Base-by-base conservation (phyloP, 2,329 filamentous ascomycete genomes). In the Fonsecaea pugnacius region DNA sequence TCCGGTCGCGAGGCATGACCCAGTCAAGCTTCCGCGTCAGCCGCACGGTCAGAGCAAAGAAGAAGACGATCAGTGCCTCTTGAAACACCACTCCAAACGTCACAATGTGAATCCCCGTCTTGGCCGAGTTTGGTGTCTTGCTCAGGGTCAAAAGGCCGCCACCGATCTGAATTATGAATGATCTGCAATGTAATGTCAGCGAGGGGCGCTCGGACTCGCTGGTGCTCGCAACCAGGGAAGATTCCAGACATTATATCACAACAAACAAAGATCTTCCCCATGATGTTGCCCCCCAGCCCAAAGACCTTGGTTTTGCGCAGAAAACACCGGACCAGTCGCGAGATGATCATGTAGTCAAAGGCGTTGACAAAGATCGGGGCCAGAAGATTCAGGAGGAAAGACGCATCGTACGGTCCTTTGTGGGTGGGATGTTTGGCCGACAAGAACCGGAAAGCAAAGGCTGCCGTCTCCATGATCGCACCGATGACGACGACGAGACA, bases 31-130 rank as follows among this genome's bases (percentile, higher is more conserved):
- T 46, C 5, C 67, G 73, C 54, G 86, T 82, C 70, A 86, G 86
- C 5, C 73, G 67, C 24, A 66, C 74, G 1, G 84, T 78, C 0
- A 88, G 75, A 2, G 74, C 40, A 9, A 83, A 32, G 68, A 88
- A 87, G 27, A 79, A 71, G 3, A 72, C 60, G 14, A 84, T 77
- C 27, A 87, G 81, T 14, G 78, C 75, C 30, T 87, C 73, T 70
- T 88, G 86, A 12, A 87, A 70, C 16, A 70, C 72, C 36, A 75
- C 72, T 1, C 73, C 74, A 7, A 63, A 72, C 66, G 72, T 73
- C 33, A 71, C 60, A 33, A 58, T 56, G 46, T 68, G 53, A 14
- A 53, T 12, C 14, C 38, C 35, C 14, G 33, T 30, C 30, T 48
- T 56, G 12, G 51, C 40, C 24, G 55, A 58, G 18, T 51, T 51